phyloP scores from a whole-genome alignment of 2,329 filamentous ascomycete genomes.

The Fusarium palustre region DNA sequence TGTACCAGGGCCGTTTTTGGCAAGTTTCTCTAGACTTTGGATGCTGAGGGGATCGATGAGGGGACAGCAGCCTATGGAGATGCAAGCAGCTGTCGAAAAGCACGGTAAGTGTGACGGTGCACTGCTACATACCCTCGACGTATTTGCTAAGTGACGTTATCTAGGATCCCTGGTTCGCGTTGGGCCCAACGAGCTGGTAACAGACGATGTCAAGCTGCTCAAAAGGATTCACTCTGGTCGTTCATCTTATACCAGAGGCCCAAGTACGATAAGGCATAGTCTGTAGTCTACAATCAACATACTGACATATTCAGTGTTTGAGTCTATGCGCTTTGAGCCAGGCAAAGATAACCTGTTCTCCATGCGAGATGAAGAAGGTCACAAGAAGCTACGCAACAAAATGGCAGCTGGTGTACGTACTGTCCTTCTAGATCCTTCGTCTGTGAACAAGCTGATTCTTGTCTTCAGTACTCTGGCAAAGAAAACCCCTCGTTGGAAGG shows the following conservation, averaged over 20 bases:
- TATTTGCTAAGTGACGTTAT: accelerated
- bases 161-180: slow-evolving; percentile 12
- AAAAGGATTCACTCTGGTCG: slow-evolving; percentile 58
- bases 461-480: slow-evolving; percentile 63
- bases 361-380: slow-evolving; percentile 61
- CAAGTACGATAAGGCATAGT: slow-evolving; percentile 52
- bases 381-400: slow-evolving; percentile 59
- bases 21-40: slow-evolving; percentile 51
- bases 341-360: slow-evolving; percentile 65
- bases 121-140: accelerated
- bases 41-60: slow-evolving; percentile 47
- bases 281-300: accelerated
- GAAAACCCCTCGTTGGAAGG: slow-evolving; percentile 64
- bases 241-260: slow-evolving; percentile 60
- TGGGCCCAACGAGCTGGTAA: slow-evolving; percentile 21
- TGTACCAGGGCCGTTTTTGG: slow-evolving; percentile 51
- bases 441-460: not conserved
- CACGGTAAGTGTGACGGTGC: not conserved
- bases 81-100: slow-evolving; percentile 31
- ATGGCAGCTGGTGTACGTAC: slow-evolving; percentile 63
- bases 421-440: accelerated
- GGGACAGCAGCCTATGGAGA: slow-evolving; percentile 41
- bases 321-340: slow-evolving; percentile 61
- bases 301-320: slow-evolving; percentile 42
- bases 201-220: slow-evolving; percentile 38